A percentile compares a stretch with the other conserved stretches of the same genome.
phyloP scores from a whole-genome alignment of 257 asterid species.

The Mitragyna speciosa region DNA sequence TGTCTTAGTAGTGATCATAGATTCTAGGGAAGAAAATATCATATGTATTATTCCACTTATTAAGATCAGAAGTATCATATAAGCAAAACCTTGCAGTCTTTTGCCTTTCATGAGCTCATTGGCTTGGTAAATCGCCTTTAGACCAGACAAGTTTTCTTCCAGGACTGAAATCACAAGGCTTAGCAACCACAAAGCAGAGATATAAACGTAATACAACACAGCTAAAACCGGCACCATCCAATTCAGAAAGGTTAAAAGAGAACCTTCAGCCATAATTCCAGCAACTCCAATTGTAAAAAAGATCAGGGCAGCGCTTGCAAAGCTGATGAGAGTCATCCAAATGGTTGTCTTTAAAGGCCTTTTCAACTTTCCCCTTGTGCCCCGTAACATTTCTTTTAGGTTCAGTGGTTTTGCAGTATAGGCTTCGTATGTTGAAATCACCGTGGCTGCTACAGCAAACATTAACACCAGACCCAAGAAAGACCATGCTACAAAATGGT shows the following conservation, averaged over 20 bases:
- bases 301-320: neutral
- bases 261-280: neutral
- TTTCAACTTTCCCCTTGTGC: neutral
- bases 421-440: slow-evolving; percentile 5
- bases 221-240: neutral
- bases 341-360: slow-evolving; percentile 15
- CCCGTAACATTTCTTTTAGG: neutral
- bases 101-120: slow-evolving; percentile 20
- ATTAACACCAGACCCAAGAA: neutral
- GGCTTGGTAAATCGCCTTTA: slow-evolving; percentile 17
- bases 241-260: neutral
- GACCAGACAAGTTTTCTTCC: slow-evolving; percentile 13
- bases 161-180: slow-evolving; percentile 16
- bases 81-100: slow-evolving; percentile 3
- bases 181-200: slow-evolving; percentile 6
- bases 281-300: neutral
- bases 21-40: neutral
- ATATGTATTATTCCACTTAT: neutral
- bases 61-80: neutral
- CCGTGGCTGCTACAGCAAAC: neutral
- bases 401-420: slow-evolving; percentile 6
- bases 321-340: neutral
- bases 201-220: neutral
- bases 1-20: too few relatives aligned
- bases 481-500: neutral